Conservation (phyloP, 108 stramenopile species). For the Pinguiococcus pyrenoidosus region DNA sequence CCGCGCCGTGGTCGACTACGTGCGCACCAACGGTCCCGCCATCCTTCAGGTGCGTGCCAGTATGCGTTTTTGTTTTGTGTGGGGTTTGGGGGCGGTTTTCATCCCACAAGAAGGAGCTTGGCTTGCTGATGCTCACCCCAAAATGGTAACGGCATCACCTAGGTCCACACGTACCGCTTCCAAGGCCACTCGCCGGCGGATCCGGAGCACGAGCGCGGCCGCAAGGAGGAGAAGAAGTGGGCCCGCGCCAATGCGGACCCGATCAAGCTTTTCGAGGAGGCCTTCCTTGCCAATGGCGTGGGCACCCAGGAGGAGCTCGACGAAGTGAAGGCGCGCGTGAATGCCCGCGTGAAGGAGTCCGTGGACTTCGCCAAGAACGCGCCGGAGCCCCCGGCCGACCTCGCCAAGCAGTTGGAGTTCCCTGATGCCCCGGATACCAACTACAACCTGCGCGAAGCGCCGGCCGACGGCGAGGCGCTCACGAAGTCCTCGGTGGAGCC, state of each 20-base stretch:
- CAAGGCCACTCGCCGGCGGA: slow-evolving; percentile 95
- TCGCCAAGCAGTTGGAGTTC: slow-evolving; percentile 91
- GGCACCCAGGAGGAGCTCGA: slow-evolving; percentile 79
- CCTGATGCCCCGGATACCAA: slow-evolving; percentile 87
- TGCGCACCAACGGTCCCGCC: slow-evolving; percentile 79
- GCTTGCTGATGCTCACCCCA: too few species aligned
- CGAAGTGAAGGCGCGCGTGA: slow-evolving; percentile 53
- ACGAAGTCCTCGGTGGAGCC: slow-evolving; percentile 63
- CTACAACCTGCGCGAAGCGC: slow-evolving; percentile 69
- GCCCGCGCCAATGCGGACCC: slow-evolving; percentile 84
- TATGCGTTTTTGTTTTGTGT: background rate
- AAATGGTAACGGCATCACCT: too few species aligned
- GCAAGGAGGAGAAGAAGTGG: slow-evolving; percentile 97
- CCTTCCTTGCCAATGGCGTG: slow-evolving; percentile 51
- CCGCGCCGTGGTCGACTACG: slow-evolving; percentile 87
- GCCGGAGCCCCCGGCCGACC: slow-evolving; percentile 73
- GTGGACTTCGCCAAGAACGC: slow-evolving; percentile 82
- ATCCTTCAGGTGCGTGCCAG: slow-evolving; percentile 66
- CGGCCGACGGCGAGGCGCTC: slow-evolving; percentile 62
- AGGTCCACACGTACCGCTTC: slow-evolving; percentile 95
- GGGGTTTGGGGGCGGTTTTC: too few species aligned
- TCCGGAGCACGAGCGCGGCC: slow-evolving; percentile 94
- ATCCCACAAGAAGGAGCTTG: too few species aligned
- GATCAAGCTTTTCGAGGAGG: slow-evolving; percentile 78
- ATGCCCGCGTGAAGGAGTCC: slow-evolving; percentile 67